Conservation (phyloP, 345 rosid genomes). For the Populus pruinosa region DNA sequence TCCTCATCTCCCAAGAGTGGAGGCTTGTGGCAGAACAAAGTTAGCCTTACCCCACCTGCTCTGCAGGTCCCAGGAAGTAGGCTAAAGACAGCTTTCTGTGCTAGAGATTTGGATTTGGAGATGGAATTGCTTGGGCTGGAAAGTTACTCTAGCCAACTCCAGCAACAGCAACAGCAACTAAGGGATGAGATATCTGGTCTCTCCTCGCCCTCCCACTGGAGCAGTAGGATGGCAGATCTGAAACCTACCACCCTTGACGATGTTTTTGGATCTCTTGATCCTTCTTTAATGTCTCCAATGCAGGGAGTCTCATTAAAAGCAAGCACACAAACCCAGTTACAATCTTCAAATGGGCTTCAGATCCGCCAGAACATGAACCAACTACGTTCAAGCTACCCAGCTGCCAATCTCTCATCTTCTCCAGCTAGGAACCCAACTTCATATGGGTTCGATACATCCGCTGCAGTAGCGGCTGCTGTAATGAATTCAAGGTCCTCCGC, state of each 20-base stretch:
- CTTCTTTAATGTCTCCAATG: conserved; percentile 53
- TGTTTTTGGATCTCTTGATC: conserved; percentile 55
- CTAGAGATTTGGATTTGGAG: conserved; percentile 71
- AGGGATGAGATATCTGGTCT: conserved; percentile 67
- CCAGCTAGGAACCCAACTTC: conserved; percentile 51
- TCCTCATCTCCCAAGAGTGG: conserved; percentile 71
- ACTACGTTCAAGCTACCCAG: conserved; percentile 58
- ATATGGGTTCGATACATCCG: conserved; percentile 71
- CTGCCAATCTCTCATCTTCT: conserved; percentile 47
- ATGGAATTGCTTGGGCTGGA: conserved; percentile 64
- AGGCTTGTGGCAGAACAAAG: conserved; percentile 78
- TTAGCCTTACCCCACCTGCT: conserved; percentile 61
- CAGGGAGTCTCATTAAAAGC: conserved; percentile 44
- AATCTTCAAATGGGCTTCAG: conserved; percentile 63
- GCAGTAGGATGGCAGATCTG: conserved; percentile 46
- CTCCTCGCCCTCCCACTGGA: conserved; percentile 56
- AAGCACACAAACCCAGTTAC: conserved; percentile 46
- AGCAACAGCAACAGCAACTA: conserved; percentile 40
- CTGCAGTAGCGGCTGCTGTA: conserved; percentile 81
- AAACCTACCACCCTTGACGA: conserved; percentile 59
- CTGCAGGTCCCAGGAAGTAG: conserved; percentile 84
- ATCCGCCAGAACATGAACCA: conserved; percentile 66
- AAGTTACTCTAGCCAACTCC: conserved; percentile 35
- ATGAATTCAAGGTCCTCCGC: conserved; percentile 92
- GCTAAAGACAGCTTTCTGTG: conserved; percentile 67